Evolutionary conservation across 441 rosid genomes (phyloP).

Genomic region (Bruguiera hainesii): DNA sequence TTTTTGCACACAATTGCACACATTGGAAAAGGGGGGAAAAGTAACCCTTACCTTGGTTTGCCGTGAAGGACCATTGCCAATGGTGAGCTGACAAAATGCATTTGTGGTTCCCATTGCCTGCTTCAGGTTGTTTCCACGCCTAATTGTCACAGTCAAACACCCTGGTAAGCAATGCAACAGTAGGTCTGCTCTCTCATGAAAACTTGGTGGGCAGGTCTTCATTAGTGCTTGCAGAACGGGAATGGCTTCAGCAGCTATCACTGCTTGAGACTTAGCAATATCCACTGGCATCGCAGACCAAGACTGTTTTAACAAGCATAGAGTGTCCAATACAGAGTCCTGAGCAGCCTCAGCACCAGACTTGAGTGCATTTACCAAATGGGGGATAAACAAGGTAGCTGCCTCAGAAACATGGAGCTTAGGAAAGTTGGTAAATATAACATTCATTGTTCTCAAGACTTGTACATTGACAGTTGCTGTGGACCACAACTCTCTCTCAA

Average conservation of each 20-base stretch:
- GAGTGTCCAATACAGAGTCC: constrained; percentile 71
- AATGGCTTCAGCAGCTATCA: constrained; percentile 78
- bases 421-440: constrained; percentile 75
- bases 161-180: constrained; percentile 87
- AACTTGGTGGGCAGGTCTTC: constrained; percentile 75
- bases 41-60: constrained; percentile 69
- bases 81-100: constrained; percentile 79
- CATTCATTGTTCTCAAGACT: constrained; percentile 71
- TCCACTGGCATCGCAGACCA: constrained; percentile 82
- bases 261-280: constrained; percentile 69
- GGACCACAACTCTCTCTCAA: constrained; percentile 89
- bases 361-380: constrained; percentile 71
- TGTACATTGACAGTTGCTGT: constrained; percentile 67
- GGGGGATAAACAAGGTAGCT: constrained; percentile 75
- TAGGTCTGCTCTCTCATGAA: constrained; percentile 73
- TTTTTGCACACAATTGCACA: no score
- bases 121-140: constrained; percentile 80
- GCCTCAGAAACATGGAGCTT: constrained; percentile 87
- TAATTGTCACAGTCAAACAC: constrained; percentile 71
- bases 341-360: constrained; percentile 74
- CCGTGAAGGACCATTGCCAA: constrained; percentile 69
- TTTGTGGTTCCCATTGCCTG: constrained; percentile 73
- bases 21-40: neutral
- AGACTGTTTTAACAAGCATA: constrained; percentile 70
- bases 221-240: constrained; percentile 71